Evolutionary conservation across 345 rosid genomes (phyloP), one percentile per base, ranked within the genome.

Genomic region (Lepidium didymum): DNA sequence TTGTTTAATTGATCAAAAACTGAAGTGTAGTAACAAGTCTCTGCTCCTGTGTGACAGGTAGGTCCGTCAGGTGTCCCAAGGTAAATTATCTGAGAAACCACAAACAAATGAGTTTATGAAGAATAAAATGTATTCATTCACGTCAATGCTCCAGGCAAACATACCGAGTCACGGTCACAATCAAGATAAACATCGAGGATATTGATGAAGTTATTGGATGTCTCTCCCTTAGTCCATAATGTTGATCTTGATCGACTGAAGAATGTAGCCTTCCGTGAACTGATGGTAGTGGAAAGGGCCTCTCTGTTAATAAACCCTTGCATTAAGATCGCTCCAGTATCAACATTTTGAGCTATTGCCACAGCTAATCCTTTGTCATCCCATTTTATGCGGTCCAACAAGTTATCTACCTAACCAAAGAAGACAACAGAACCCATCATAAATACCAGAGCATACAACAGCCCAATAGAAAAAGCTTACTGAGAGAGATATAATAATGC

Each of bases 291-390:
- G 27, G 95, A 85, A 18, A 89, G 76, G 23, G 96, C 96, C 59
- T 87, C 96, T 67, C 85, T 81, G 77, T 91, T 87, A 41, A 73
- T 85, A 81, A 94, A 94, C 27, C 95, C 99, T 86, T 94, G 99
- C 95, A 94, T 94, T 77, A 89, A 76, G 75, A 94, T 64, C 0
- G 97, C 91, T 72, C 97, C 97, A 0, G 95, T 84, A 76, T 91
- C 95, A 44, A 94, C 86, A 72, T 91, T 91, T 75, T 91, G 99
- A 35, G 96, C 99, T 45, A 94, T 89, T 53, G 88, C 95, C 81
- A 91, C 96, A 1, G 95, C 99, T 75, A 94, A 82, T 52, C 99
- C 97, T 84, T 85, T 88, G 56, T 85, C 86, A n/a, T 94, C 96
- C 98, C 99, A 91, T 78, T 89, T 94, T 54, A 94, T 77, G 55